Evolutionary conservation across 306 rosid species (phyloP).

Genomic region (Herpetospermum pedunculosum): DNA sequence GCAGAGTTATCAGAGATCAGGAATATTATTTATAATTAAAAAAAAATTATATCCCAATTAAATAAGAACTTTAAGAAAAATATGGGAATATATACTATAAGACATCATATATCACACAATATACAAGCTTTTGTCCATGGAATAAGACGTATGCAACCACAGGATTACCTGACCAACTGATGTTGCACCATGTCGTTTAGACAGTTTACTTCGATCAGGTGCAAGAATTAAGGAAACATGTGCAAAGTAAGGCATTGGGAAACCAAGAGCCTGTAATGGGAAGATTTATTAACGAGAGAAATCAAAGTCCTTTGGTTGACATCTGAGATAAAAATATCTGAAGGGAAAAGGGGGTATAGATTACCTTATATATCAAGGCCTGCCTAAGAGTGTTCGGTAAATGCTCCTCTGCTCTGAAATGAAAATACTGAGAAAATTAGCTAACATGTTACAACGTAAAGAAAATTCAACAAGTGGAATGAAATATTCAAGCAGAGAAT

Average conservation of each 20-base stretch:
- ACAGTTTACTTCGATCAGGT: constrained; percentile 91
- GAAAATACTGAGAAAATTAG: constrained; percentile 3
- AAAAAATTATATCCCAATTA: constrained; percentile 9
- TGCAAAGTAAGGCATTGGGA: constrained; percentile 65
- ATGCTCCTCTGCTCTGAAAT: constrained; percentile 80
- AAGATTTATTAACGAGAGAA: constrained; percentile 15
- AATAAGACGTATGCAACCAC: constrained; percentile 3
- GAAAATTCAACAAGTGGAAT: background rate
- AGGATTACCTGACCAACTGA: constrained; percentile 77
- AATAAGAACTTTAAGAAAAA: background rate
- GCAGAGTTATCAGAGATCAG: constrained; percentile 12
- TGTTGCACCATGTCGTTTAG: constrained; percentile 97
- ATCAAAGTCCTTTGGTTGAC: background rate
- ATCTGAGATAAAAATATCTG: background rate
- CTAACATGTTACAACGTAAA: background rate
- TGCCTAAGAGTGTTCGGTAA: constrained; percentile 77
- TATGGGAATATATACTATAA: background rate
- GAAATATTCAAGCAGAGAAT: background rate
- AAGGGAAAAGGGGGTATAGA: constrained; percentile 3
- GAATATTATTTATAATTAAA: background rate
- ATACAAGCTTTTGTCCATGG: background rate
- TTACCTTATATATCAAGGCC: constrained; percentile 80
- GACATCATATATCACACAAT: background rate
- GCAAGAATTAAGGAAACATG: constrained; percentile 95
- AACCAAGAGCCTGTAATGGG: constrained; percentile 61